These are phyloP conservation scores for Starmerella tilneyi DNA, from an alignment of 805 yeast species.

Conservation along the genomic window DNA sequence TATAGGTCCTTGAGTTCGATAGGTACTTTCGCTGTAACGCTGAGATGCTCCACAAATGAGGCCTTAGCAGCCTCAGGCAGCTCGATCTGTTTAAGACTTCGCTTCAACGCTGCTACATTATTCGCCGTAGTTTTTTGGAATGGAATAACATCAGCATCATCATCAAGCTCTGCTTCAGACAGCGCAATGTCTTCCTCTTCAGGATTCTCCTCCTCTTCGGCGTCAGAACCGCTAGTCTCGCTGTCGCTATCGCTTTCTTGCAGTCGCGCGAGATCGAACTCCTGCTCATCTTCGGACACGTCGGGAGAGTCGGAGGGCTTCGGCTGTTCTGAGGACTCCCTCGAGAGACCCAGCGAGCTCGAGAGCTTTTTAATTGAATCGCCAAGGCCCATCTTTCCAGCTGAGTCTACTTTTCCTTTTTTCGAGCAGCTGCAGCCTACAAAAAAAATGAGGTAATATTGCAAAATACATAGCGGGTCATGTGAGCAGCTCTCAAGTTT, in stretches of 20 bases:
- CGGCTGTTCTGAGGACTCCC: not conserved
- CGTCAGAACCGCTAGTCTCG: slow-evolving; percentile 42
- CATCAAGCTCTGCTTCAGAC: slow-evolving; percentile 84
- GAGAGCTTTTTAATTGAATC: slow-evolving; percentile 26
- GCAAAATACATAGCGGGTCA: no score
- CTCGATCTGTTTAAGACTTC: slow-evolving; percentile 28
- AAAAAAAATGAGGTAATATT: slow-evolving; percentile 5
- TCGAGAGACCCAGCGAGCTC: slow-evolving; percentile 22
- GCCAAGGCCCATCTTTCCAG: slow-evolving; percentile 22
- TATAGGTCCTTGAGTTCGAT: slow-evolving; percentile 70
- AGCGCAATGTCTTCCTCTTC: slow-evolving; percentile 77
- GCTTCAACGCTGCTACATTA: slow-evolving; percentile 59
- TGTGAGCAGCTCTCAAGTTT: not conserved
- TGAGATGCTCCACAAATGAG: slow-evolving; percentile 75
- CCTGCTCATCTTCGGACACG: slow-evolving; percentile 29
- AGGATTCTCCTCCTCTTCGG: slow-evolving; percentile 44
- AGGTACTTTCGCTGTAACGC: slow-evolving; percentile 49
- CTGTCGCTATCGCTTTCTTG: slow-evolving; percentile 35
- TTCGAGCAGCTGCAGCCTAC: not conserved
- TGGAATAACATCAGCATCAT: slow-evolving; percentile 91
- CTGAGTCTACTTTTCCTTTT: not conserved
- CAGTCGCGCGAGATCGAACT: slow-evolving; percentile 26
- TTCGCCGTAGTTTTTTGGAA: slow-evolving; percentile 81
- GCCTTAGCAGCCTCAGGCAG: slow-evolving; percentile 47
- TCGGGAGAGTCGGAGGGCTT: slow-evolving; percentile 4